Evolutionary conservation across 2,329 filamentous ascomycete species (phyloP), one percentile per base, ranked within the genome.

Genomic region (Colletotrichum sp.): DNA sequence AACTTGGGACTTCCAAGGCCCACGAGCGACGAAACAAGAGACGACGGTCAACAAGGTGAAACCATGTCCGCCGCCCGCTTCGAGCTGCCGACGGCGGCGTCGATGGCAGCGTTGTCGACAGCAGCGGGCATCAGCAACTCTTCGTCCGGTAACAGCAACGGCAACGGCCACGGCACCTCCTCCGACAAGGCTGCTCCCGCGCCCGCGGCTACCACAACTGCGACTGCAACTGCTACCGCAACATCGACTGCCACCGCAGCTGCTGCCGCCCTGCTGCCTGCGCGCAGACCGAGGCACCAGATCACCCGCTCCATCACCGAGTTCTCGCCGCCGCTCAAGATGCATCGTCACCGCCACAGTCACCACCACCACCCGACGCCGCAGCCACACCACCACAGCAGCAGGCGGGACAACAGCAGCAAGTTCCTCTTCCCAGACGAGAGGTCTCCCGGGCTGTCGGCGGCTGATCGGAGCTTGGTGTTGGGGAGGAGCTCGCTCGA

Each of bases 221-320:
- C 63, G 6, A 30, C 67, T 26, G 48, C 66, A 5, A 67, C 66
- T 30, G 66, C 71, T 52, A 48, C 71, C 39, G 34, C 71, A 30
- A 70, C 65, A 43, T 26, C 67, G 5, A 64, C 71, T 3, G 67
- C 59, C n/a, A 57, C 69, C 21, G 72, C 64, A 36, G 57, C 70
- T 16, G 70, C 72, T 15, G 72, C 67, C n/a, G 61, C 64, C 12
- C 70, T 68, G 10, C 70, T 68, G 15, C 73, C 73, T 32, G 70
- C 64, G 13, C 70, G 70, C 39, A 55, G 70, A 55, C 71, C 74
- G 82, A 87, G 87, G 74, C 90, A 91, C 79, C 89, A 90, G 78
- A 85, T 91, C 75, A 89, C 87, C 76, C 88, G 90, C 39, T 92
- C 91, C 63, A 87, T 92, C 74, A 88, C 88, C 60, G 90, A 92